phyloP scores from a whole-genome alignment of 805 yeast genomes.

The Candida orba region DNA sequence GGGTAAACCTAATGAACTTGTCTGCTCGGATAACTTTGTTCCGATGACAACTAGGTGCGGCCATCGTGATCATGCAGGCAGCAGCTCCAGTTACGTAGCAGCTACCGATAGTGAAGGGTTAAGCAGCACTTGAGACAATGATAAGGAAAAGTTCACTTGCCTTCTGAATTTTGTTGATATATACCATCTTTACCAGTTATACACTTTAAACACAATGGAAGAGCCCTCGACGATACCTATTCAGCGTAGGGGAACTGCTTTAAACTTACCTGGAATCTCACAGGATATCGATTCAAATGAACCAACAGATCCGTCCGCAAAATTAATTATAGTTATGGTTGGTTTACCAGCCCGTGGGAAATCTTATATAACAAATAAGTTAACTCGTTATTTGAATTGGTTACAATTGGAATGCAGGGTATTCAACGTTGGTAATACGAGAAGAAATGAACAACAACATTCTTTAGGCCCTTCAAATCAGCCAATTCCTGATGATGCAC shows the following conservation, averaged over 20 bases:
- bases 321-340: slow-evolving; percentile 91
- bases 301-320: slow-evolving; percentile 30
- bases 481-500: slow-evolving; percentile 45
- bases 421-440: slow-evolving; percentile 92
- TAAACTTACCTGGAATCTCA: slow-evolving; percentile 90
- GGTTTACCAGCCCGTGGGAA: slow-evolving; percentile 96
- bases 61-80: too few relatives aligned
- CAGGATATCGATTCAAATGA: not conserved
- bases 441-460: slow-evolving; percentile 58
- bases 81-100: too few relatives aligned
- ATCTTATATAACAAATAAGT: slow-evolving; percentile 85
- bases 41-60: not conserved
- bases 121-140: not conserved
- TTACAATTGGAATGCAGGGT: slow-evolving; percentile 84
- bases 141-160: too few relatives aligned
- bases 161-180: too few relatives aligned
- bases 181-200: too few relatives aligned
- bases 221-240: not conserved
- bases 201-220: too few relatives aligned
- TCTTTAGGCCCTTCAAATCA: slow-evolving; percentile 58
- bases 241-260: slow-evolving; percentile 56
- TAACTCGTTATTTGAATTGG: slow-evolving; percentile 89
- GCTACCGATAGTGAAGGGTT: too few relatives aligned
- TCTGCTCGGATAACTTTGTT: not conserved
- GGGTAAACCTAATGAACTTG: too few relatives aligned